phyloP scores from a whole-genome alignment of 345 rosid species.

The Arabidopsis arenosa region DNA sequence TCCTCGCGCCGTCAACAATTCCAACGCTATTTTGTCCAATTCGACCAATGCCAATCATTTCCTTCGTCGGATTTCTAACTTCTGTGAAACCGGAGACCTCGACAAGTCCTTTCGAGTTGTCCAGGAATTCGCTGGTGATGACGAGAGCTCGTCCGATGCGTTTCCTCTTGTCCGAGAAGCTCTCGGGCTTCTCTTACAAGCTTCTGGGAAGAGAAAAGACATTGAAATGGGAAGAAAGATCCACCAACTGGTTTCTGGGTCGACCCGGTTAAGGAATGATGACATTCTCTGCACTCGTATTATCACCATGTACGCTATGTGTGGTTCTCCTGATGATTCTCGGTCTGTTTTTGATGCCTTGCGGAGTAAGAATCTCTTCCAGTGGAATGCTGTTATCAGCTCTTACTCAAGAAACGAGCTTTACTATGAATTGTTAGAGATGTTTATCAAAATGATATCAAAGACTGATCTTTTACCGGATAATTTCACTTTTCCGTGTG shows the following conservation, averaged over 20 bases:
- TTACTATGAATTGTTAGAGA: constrained; percentile 49
- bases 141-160: constrained; percentile 35
- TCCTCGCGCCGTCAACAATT: constrained; percentile 26
- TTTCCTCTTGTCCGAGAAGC: constrained; percentile 53
- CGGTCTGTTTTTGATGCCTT: constrained; percentile 55
- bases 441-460: constrained; percentile 56
- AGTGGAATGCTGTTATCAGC: constrained; percentile 74
- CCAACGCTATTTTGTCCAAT: constrained; percentile 31
- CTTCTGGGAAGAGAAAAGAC: constrained; percentile 54
- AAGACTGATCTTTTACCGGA: constrained; percentile 54
- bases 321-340: constrained; percentile 59
- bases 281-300: constrained; percentile 57
- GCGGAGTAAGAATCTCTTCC: constrained; percentile 57
- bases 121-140: constrained; percentile 17
- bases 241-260: constrained; percentile 54
- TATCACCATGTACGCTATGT: constrained; percentile 64
- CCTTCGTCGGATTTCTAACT: constrained; percentile 47
- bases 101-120: constrained; percentile 49
- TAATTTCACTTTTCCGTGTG: constrained; percentile 72
- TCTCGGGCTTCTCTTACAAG: constrained; percentile 55
- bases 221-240: constrained; percentile 56
- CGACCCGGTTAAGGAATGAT: constrained; percentile 51
- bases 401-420: constrained; percentile 64
- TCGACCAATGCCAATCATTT: constrained; percentile 21
- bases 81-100: constrained; percentile 53